Base-by-base conservation (phyloP, 352 stramenopile genomes). In the Pythium diclinum region DNA sequence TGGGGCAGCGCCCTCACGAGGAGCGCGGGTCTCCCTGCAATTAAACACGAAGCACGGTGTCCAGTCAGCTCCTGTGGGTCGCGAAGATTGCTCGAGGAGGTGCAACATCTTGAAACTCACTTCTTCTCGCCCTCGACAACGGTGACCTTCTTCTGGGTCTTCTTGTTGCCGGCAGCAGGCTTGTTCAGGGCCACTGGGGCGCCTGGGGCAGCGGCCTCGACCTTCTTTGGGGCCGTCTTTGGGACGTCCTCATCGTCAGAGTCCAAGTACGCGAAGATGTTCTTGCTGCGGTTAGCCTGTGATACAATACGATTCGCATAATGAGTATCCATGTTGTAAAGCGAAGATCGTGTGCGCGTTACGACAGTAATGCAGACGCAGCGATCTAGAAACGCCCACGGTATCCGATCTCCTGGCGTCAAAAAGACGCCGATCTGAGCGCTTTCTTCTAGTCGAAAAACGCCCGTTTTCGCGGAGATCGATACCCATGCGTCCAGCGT, bases 91-190 rank as follows among this genome's bases (percentile, higher is more conserved):
- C 25, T 28, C 25, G 25, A 13, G 1, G 7, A 4, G 14, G 9
- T 3, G 23, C n/a, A 30, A n/a, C 40, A 32, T 8, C 36, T 36
- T 33, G 34, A 14, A 40, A 78, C 67, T 59, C 34, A 74, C 67
- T 74, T 73, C 62, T 76, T 76, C 48, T 76, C 72, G 53, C 67
- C 63, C 52, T 77, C 75, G 34, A 79, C 72, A 30, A 77, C 59
- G 40, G 67, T 10, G 44, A 36, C 60, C 73, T 90, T 91, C 73
- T 93, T 91, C 59, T 61, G 60, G 38, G 67, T 60, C 77, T 91
- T 90, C 76, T 93, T 93, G 79, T 93, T 93, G 60, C 85, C 84
- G 30, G 85, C 85, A 44, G 82, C 78, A 51, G 85, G 85, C 81
- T 93, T 93, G 81, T 93, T 93, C 51, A 93, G 71, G 52, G 80